Base-by-base conservation (phyloP, 2,329 filamentous ascomycete species). In the Claviceps quebecensis region DNA sequence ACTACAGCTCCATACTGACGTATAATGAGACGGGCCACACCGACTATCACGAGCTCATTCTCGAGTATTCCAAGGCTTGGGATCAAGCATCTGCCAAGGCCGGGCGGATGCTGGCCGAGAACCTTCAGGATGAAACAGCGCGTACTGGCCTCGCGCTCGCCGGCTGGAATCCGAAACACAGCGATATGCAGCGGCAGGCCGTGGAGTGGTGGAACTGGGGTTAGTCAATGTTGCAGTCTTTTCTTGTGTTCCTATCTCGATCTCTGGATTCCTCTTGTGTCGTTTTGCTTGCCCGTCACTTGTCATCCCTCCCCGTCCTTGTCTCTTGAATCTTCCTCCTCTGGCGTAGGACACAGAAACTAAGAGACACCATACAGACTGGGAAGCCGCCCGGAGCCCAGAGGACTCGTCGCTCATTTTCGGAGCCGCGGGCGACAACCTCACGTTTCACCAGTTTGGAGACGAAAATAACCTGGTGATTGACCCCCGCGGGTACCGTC, bases 381-480 rank as follows among this genome's bases (percentile, higher is more conserved):
- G 74, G 67, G 82, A 85, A 57, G 72, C 73, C 43, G 72, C 77
- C 1, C 76, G 51, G 54, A 63, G 72, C 0, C 81, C 81, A 0
- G 78, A 83, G 48, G 65, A 76, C 47, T 74, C 71, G 19, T 76
- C 74, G 0, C 67, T 78, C 26, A 65, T 78, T 17, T 83, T 77
- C 53, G 77, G 76, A 0, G 67, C 73, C 14, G 72, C 76, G 0
- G 74, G 70, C 2, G 72, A 77, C 45, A 85, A 85, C 58, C 65
- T 79, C 8, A 81, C 79, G 0, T 83, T 80, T 57, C 74, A 80
- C 54, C 74, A 81, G 53, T 84, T 74, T 62, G 74, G 73, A n/a
- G 72, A 80, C 16, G 72, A 73, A 17, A 83, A 81, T 61, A 78
- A 82, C 55, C 75, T 78, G 34, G 79, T 82, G 41, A 65, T 71